Percentiles rank a stretch among this genome's conserved stretches.
Conservation (phyloP, 768 basidiomycete species). For the Suillus luteus region DNA sequence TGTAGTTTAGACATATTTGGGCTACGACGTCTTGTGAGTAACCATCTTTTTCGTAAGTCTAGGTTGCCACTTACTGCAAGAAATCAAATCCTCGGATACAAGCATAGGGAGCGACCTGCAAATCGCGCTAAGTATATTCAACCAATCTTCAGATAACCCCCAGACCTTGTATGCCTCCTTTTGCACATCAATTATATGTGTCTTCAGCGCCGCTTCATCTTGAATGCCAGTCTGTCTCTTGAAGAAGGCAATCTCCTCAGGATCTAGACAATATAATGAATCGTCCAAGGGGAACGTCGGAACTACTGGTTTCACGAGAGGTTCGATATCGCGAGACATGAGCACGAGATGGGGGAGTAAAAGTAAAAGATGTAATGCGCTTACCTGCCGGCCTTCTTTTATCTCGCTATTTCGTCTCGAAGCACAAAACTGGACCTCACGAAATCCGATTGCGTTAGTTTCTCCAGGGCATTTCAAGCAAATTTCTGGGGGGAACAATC, state of each 20-base stretch:
- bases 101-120: slow-evolving; percentile 1
- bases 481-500: not conserved
- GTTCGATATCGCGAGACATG: not conserved
- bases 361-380: not conserved
- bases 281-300: slow-evolving; percentile 1
- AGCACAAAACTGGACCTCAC: not conserved
- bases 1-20: not conserved
- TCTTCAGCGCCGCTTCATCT: not conserved
- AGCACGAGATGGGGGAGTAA: not conserved
- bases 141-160: not conserved
- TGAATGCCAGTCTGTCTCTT: slow-evolving; percentile 1
- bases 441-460: not conserved
- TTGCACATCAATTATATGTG: not conserved
- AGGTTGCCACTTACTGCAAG: not conserved
- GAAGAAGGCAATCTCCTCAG: not conserved
- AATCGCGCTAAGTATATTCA: not conserved
- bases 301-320: not conserved
- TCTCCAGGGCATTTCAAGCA: not conserved
- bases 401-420: not conserved
- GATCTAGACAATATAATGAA: not conserved
- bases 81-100: slow-evolving; percentile 4
- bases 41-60: not conserved
- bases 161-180: not conserved
- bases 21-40: not conserved
- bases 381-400: not conserved